Evolutionary conservation across 2,329 filamentous ascomycete species (phyloP), one percentile per base, ranked within the genome.

Genomic region (Fusarium tupiense): DNA sequence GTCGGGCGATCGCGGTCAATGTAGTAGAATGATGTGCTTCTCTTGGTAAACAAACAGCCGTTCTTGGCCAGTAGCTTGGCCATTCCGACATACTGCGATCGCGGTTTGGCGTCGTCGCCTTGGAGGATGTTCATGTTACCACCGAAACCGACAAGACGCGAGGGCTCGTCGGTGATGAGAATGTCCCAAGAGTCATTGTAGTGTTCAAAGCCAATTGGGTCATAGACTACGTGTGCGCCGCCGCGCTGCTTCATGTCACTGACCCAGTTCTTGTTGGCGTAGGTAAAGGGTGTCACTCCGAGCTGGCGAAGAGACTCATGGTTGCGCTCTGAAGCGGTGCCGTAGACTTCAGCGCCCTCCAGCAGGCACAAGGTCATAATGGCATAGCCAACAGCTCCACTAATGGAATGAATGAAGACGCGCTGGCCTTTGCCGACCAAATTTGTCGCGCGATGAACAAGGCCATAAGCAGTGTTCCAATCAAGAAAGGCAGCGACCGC

Each of bases 331-430:
- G 84, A 85, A 2, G 86, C 86, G 0, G 86, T 88, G 38, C 86
- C 86, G 76, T 87, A 88, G 22, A 88, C 83, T 24, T 81, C 80
- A 29, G 86, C 86, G 29, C 86, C 86, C 52, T 82, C 78, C 9
- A 84, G 76, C 57, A 82, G 81, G 71, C 83, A 84, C 8, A 88
- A 79, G 4, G 77, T 80, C 79, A 85, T 82, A 29, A 84, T 46
- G 1, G 83, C 86, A 61, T 81, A 84, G 24, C 86, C 86, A 4
- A 88, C 86, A 13, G 86, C 85, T 37, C 86, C 86, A 69, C 85
- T 87, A 31, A 87, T 78, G 41, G 86, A 85, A 76, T 88, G 87
- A 24, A 88, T 77, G 73, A 88, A 88, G 50, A 88, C 85, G 29
- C 83, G 82, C 62, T 86, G 82, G 37, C 85, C 86, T 35, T 80